phyloP scores from a whole-genome alignment of 1,284 basidiomycete genomes.

The Apiotrichum veenhuisii region DNA sequence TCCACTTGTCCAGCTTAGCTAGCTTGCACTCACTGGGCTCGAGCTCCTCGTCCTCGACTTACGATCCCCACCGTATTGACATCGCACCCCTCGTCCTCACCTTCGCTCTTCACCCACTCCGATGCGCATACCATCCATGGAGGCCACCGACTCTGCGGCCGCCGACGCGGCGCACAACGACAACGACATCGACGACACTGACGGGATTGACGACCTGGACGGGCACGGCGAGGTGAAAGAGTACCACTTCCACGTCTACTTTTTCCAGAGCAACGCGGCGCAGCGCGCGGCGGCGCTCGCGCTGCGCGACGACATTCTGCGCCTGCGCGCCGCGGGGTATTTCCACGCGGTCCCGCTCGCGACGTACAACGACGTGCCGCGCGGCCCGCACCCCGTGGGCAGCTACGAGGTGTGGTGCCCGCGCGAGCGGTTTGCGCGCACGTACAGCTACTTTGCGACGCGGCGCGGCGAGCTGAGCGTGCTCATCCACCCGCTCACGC shows the following conservation, averaged over 20 bases:
- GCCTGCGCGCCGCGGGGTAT: not conserved
- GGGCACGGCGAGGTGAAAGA: slow-evolving; percentile 6
- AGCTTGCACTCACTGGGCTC: no score
- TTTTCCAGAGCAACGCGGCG: slow-evolving; percentile 2
- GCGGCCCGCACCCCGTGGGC: slow-evolving; percentile 4
- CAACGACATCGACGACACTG: no score
- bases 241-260: slow-evolving; percentile 9
- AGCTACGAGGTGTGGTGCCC: slow-evolving; percentile 6
- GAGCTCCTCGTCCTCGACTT: no score
- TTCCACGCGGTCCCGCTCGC: slow-evolving; percentile 6
- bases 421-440: slow-evolving; percentile 2
- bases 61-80: no score
- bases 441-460: not conserved
- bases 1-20: no score
- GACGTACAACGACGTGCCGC: slow-evolving; percentile 5
- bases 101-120: no score
- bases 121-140: no score
- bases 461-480: not conserved
- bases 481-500: slow-evolving; percentile 1
- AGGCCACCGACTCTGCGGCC: no score
- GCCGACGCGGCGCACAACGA: no score
- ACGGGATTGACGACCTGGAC: slow-evolving; percentile 5
- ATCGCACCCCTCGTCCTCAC: no score
- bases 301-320: slow-evolving; percentile 3
- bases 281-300: not conserved